phyloP scores from a whole-genome alignment of 1,284 basidiomycete genomes.

The Apiotrichum gracile region DNA sequence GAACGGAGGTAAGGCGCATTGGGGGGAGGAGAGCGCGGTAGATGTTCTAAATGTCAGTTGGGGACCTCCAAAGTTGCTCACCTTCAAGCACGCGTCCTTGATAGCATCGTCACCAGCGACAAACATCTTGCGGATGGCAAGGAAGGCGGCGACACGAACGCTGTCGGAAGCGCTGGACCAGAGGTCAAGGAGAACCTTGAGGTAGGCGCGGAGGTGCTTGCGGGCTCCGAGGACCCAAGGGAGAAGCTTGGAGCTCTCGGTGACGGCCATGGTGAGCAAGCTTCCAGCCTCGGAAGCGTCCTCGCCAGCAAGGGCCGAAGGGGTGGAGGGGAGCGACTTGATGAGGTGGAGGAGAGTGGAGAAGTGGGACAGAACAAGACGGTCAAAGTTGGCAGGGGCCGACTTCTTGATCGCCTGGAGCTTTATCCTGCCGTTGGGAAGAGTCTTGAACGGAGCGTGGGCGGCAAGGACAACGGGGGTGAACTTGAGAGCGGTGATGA shows the following conservation, averaged over 20 bases:
- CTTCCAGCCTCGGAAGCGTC: constrained; percentile 39
- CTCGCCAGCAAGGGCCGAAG: constrained; percentile 38
- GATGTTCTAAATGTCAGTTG: constrained; percentile 9
- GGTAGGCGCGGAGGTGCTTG: constrained; percentile 73
- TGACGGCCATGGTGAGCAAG: constrained; percentile 63
- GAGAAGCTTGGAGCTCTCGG: constrained; percentile 76
- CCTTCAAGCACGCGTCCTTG: constrained; percentile 81
- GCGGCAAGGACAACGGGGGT: constrained; percentile 83
- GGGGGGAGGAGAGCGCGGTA: constrained; percentile 79
- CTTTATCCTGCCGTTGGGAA: constrained; percentile 67
- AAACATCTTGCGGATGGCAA: constrained; percentile 77
- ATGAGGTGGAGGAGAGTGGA: constrained; percentile 75
- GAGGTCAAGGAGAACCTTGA: constrained; percentile 75
- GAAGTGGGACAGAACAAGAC: constrained; percentile 82
- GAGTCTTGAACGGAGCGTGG: constrained; percentile 80
- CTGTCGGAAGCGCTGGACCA: constrained; percentile 79
- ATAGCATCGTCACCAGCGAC: constrained; percentile 73
- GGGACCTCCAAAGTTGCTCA: constrained; percentile 36
- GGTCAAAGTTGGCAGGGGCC: constrained; percentile 72
- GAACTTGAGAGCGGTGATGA: constrained; percentile 81
- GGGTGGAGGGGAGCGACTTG: constrained; percentile 61
- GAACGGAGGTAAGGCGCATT: constrained; percentile 66
- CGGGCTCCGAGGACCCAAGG: constrained; percentile 79
- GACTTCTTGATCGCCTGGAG: constrained; percentile 47
- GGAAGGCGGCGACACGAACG: constrained; percentile 79